Evolutionary conservation across 2,329 filamentous ascomycete genomes (phyloP).

Genomic region (Beauveria medogensis): DNA sequence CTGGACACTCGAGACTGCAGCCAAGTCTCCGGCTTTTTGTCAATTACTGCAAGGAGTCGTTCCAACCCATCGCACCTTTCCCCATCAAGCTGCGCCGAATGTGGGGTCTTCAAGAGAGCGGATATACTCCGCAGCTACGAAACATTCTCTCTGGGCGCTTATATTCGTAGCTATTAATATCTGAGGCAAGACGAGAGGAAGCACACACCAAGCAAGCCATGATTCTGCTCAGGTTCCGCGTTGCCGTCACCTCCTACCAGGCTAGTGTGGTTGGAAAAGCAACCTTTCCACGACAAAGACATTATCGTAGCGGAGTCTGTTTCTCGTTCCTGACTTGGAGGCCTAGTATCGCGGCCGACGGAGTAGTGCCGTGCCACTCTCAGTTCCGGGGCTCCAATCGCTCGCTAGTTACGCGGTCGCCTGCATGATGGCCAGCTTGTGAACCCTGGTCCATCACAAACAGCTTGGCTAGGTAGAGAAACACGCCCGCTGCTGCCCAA

Average conservation of each 20-base stretch:
- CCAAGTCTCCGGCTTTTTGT: not conserved
- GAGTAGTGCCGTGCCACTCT: not conserved
- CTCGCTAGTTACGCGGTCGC: not conserved
- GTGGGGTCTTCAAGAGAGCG: conserved; percentile 1
- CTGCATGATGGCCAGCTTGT: not conserved
- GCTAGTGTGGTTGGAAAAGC: not conserved
- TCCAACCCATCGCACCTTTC: not conserved
- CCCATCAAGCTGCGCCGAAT: not conserved
- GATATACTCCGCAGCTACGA: conserved; percentile 1
- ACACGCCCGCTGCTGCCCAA: not conserved
- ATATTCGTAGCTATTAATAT: conserved; percentile 5
- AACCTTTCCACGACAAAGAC: not conserved
- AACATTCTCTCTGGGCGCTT: conserved; percentile 6
- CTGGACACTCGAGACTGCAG: not conserved
- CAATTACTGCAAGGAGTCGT: not conserved
- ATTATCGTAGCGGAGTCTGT: conserved; percentile 3
- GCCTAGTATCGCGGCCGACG: conserved; percentile 1
- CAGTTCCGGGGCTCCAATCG: not conserved
- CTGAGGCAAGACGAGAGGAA: not conserved
- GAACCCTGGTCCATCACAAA: not conserved
- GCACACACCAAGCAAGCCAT: not conserved
- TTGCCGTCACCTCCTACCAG: not conserved
- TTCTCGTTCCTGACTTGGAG: conserved; percentile 5
- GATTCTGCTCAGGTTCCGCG: not conserved
- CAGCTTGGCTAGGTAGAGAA: not conserved